Evolutionary conservation across 1,139 yeast genomes (phyloP), one percentile per base, ranked within the genome.

Genomic region (Geotrichum citri-aurantii): DNA sequence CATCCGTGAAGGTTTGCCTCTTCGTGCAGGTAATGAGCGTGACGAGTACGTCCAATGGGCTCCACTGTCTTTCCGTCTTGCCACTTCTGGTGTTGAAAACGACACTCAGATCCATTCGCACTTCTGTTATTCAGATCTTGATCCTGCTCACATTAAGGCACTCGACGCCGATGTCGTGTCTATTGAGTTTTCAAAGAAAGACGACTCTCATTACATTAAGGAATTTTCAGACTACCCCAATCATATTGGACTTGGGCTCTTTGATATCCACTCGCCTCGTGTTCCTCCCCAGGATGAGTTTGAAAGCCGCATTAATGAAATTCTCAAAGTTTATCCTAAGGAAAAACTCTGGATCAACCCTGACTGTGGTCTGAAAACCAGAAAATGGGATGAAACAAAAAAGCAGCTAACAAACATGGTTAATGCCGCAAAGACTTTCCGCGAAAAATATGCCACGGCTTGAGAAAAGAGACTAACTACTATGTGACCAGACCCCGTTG

Each of bases 311-410:
- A 89, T 93, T 74, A 85, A 85, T 73, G 95, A 90, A 77, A 92
- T 93, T 82, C 82, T 93, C 79, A 90, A 91, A 81, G 95, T 88
- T 65, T 93, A 92, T 84, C 97, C 97, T 75, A 95, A 95, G 74
- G 88, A 88, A 77, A 92, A 92, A 81, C 88, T 93, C 85, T 93
- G 98, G 98, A 95, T 93, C 74, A 93, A 93, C 95, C 99, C 99
- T 74, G 99, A 93, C 82, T 93, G 99, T 86, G 99, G 99, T 85
- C 85, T 92, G 79, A 92, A 92, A 88, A 89, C 96, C 76, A 87
- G 96, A 83, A 93, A 92, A 69, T 88, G 96, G 96, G 86, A 86
- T 68, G 96, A 89, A 82, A 88, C 90, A 71, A 81, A 84, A 79
- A 82, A 68, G 67, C 76, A 76, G 73, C 87, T 93, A 79, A 87